phyloP scores from a whole-genome alignment of 495 filamentous ascomycete species.

The Pseudoneurospora amorphoporcata region DNA sequence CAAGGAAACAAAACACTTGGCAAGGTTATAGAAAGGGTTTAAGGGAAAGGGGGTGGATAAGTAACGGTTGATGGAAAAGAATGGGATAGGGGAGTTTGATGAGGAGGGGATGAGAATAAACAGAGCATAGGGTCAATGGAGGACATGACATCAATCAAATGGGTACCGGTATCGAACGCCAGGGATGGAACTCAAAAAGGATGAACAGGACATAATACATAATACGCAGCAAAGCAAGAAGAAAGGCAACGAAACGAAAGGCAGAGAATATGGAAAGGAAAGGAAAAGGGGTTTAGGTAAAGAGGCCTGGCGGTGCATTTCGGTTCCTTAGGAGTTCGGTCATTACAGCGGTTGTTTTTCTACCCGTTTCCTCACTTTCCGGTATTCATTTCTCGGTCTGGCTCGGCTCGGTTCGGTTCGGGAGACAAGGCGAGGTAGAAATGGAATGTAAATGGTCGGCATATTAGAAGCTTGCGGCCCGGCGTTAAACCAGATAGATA shows the following conservation, averaged over 20 bases:
- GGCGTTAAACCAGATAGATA: not conserved
- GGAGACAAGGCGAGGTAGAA: not conserved
- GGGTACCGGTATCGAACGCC: too few relatives aligned
- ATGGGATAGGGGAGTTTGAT: not conserved
- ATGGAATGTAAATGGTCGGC: not conserved
- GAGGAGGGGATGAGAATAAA: too few relatives aligned
- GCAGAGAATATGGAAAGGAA: not conserved
- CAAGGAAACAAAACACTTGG: not conserved
- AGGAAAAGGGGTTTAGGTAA: not conserved
- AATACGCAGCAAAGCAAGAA: not conserved
- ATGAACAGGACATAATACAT: not conserved
- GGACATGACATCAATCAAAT: too few relatives aligned
- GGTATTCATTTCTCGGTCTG: not conserved
- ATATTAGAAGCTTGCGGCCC: not conserved
- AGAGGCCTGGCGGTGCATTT: not conserved
- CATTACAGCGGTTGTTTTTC: not conserved
- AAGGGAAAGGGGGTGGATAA: not conserved
- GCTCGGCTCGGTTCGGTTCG: not conserved
- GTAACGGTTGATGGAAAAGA: not conserved
- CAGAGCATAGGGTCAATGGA: too few relatives aligned
- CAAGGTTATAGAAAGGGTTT: not conserved
- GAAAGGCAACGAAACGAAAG: not conserved
- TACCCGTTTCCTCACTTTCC: not conserved
- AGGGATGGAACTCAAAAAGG: not conserved
- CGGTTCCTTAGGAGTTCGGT: not conserved